Evolutionary conservation across 441 rosid genomes (phyloP), one percentile per base, ranked within the genome.

Genomic region (Metrosideros polymorpha): DNA sequence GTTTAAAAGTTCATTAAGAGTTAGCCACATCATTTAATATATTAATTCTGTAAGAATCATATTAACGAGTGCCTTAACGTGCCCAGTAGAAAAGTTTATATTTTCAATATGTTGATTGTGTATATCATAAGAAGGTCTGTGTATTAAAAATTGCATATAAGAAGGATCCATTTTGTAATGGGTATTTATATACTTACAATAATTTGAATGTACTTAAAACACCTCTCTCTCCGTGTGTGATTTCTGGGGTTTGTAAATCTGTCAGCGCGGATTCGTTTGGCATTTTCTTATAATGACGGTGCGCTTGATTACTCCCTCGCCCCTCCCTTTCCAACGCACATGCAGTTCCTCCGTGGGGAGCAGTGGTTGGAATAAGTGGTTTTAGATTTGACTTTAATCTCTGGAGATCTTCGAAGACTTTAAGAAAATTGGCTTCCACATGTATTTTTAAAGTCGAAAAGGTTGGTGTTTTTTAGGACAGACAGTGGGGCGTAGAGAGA

Each of bases 191-290:
- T 10, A 63, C 47, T 15, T 18, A 35, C 79, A 39, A 39, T 71
- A 71, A 39, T 71, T 35, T 71, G 47, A 71, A 71, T 39, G 27
- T 39, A 39, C 79, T 35, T 39, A 10, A 22, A 71, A 71, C 79
- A 19, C 45, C 79, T 5, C 22, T 30, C 75, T 17, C 12, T 29
- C 22, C 83, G 84, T 35, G 9, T 75, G 77, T 77, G 83, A n/a
- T 84, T 88, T 85, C 83, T 86, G 66, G 92, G 91, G 88, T 75
- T 88, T 86, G 88, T 63, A 49, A 87, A 87, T 39, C 82, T 90
- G 93, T 88, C 91, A 90, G 93, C 84, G 88, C 89, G 89, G 88
- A 90, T 85, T 87, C 87, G 86, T 85, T 89, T 90, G 91, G 90
- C 86, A 50, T 89, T 87, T 91, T 86, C 90, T 84, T 88, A 86